phyloP scores from a whole-genome alignment of 163 green algal genomes.

The Scenedesmus sp. region DNA sequence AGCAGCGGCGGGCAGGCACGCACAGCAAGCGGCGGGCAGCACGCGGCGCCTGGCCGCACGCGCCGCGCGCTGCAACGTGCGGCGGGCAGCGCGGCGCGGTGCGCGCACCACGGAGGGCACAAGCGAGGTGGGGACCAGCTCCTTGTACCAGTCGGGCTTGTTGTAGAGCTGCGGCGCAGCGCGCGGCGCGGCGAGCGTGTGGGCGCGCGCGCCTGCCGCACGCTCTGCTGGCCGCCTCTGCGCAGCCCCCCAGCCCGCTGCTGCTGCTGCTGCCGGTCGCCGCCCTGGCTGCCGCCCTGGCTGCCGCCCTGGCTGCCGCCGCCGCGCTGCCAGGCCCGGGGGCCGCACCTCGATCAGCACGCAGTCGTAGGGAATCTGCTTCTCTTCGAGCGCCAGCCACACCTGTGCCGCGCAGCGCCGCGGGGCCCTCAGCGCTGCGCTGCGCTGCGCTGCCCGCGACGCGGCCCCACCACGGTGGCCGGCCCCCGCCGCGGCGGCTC shows the following conservation, averaged over 20 bases:
- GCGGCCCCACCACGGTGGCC: neutral
- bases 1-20: too few relatives aligned
- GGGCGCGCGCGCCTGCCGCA: too few relatives aligned
- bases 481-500: neutral
- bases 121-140: conserved; percentile 56
- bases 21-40: neutral
- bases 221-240: too few relatives aligned
- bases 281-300: too few relatives aligned
- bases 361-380: conserved; percentile 61
- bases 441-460: neutral
- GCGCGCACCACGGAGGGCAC: conserved; percentile 52
- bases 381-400: conserved; percentile 61
- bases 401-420: conserved; percentile 47
- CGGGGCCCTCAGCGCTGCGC: neutral
- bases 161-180: conserved; percentile 58
- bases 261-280: too few relatives aligned
- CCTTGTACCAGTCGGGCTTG: conserved; percentile 67
- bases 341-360: conserved; percentile 64
- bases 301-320: too few relatives aligned
- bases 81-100: too few relatives aligned
- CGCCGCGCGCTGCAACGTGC: too few relatives aligned
- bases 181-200: too few relatives aligned
- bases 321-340: too few relatives aligned
- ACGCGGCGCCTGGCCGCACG: neutral
- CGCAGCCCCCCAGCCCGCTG: too few relatives aligned